A percentile compares a stretch with the other conserved stretches of the same genome.
These are phyloP conservation scores for Astragalus membranaceus DNA, from an alignment of 306 rosid species.

Conservation along the genomic window DNA sequence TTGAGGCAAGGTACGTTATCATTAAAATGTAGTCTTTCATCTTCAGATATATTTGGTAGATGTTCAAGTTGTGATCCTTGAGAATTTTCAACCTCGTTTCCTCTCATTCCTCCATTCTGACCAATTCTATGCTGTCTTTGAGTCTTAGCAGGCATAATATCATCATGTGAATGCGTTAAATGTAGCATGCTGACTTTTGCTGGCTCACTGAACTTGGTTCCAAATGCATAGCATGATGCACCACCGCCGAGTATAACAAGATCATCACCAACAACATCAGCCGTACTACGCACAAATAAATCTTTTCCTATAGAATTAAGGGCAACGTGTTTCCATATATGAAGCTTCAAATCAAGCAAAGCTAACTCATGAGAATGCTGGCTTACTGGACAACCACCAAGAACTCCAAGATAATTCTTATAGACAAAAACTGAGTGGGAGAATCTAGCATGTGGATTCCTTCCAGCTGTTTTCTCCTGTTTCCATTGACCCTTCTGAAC, in stretches of 20 bases:
- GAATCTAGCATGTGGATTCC: conserved; percentile 82
- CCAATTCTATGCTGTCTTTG: conserved; percentile 7
- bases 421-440: conserved; percentile 84
- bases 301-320: conserved; percentile 56
- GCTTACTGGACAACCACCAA: conserved; percentile 89
- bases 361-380: conserved; percentile 72
- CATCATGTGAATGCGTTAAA: conserved; percentile 29
- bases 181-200: conserved; percentile 56
- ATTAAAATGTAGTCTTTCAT: conserved; percentile 24
- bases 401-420: conserved; percentile 61
- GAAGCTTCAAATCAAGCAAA: conserved; percentile 62
- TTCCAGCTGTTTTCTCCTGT: conserved; percentile 58
- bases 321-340: conserved; percentile 58
- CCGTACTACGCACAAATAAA: conserved; percentile 87
- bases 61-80: conserved; percentile 23
- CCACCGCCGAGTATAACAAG: conserved; percentile 88
- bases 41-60: conserved; percentile 27
- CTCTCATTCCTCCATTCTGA: conserved; percentile 26
- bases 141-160: conserved; percentile 22
- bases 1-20: conserved; percentile 19
- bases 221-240: conserved; percentile 93
- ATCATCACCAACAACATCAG: conserved; percentile 57
- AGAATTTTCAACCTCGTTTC: conserved; percentile 16
- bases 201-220: conserved; percentile 90
- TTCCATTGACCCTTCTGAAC: conserved; percentile 58